phyloP scores from a whole-genome alignment of 441 rosid genomes.

The Populus hybrid region DNA sequence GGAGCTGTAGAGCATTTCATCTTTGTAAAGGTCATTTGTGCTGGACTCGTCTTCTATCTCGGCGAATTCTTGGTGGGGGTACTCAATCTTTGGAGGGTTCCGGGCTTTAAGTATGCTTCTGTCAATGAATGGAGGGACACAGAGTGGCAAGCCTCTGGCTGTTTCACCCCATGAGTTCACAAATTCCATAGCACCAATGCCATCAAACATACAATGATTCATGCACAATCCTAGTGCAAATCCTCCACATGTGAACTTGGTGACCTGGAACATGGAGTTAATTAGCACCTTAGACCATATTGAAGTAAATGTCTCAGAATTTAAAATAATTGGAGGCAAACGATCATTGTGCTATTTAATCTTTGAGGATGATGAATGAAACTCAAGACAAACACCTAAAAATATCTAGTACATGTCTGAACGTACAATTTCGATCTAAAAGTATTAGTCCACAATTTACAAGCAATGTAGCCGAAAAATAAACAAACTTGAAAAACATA shows the following conservation, averaged over 20 bases:
- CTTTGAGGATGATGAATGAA: neutral
- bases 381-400: neutral
- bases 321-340: neutral
- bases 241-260: constrained; percentile 81
- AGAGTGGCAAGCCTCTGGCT: constrained; percentile 70
- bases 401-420: neutral
- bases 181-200: constrained; percentile 90
- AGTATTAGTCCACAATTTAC: neutral
- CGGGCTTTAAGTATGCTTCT: constrained; percentile 57
- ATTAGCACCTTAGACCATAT: neutral
- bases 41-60: constrained; percentile 67
- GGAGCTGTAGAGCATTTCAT: constrained; percentile 55
- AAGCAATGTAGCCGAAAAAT: neutral
- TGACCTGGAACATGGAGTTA: constrained; percentile 40
- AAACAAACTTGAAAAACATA: neutral
- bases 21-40: constrained; percentile 44
- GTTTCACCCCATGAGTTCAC: constrained; percentile 91
- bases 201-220: constrained; percentile 88
- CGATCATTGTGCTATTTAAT: neutral
- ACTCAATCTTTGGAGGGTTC: constrained; percentile 51
- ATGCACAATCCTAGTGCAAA: constrained; percentile 77
- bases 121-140: constrained; percentile 63
- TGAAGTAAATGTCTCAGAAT: neutral
- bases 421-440: neutral
- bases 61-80: constrained; percentile 70